A percentile compares a stretch with the other conserved stretches of the same genome.
phyloP scores from a whole-genome alignment of 192 early-diverging fungal species.

The Lunasporangiospora selenospora region DNA sequence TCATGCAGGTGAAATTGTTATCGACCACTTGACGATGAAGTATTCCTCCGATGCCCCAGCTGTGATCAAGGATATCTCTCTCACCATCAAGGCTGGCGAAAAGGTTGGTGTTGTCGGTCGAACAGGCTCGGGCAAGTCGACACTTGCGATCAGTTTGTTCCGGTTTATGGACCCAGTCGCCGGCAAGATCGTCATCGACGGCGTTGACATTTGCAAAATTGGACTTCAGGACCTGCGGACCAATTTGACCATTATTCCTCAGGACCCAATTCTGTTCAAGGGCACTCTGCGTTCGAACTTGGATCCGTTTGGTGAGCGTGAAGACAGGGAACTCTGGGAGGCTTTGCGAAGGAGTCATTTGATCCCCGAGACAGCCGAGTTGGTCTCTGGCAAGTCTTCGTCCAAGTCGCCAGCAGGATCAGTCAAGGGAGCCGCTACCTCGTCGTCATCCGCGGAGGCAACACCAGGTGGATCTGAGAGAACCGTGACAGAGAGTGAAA shows the following conservation, averaged over 20 bases:
- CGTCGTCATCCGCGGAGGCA: not conserved
- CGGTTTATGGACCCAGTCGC: conserved; percentile 59
- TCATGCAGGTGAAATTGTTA: conserved; percentile 65
- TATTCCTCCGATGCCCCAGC: conserved; percentile 74
- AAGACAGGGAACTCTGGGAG: conserved; percentile 78
- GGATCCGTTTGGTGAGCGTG: conserved; percentile 83
- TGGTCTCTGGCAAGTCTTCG: not conserved
- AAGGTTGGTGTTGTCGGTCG: conserved; percentile 72
- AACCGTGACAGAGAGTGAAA: not conserved
- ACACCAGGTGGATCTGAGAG: not conserved
- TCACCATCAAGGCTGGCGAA: conserved; percentile 61
- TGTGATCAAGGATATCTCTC: conserved; percentile 75
- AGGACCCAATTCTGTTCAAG: conserved; percentile 78
- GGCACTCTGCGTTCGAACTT: conserved; percentile 79
- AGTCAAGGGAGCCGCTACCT: conserved; percentile 5
- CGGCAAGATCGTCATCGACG: conserved; percentile 59
- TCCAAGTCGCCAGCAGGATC: conserved; percentile 7
- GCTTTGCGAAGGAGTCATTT: conserved; percentile 80
- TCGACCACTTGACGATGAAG: conserved; percentile 70
- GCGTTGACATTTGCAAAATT: conserved; percentile 60
- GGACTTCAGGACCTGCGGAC: conserved; percentile 59
- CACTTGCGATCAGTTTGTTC: conserved; percentile 63
- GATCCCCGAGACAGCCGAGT: conserved; percentile 28
- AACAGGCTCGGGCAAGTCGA: conserved; percentile 70
- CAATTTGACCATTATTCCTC: conserved; percentile 71